A percentile compares a stretch with the other conserved stretches of the same genome.
Evolutionary conservation across 2,329 filamentous ascomycete genomes (phyloP).

Genomic region (Alternaria arborescens): DNA sequence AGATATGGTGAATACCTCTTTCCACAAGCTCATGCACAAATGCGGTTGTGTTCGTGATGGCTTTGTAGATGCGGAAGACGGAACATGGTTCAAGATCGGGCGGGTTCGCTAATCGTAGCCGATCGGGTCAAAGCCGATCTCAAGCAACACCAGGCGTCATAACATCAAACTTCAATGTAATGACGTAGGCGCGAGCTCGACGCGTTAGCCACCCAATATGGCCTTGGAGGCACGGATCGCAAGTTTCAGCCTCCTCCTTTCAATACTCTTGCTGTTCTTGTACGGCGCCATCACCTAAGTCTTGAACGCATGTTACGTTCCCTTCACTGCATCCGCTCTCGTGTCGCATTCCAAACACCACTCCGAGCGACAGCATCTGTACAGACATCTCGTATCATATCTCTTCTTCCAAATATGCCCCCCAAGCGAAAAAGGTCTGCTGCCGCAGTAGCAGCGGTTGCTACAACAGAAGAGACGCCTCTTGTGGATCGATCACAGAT

Average conservation of each 20-base stretch:
- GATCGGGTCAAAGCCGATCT: slow-evolving; percentile 20
- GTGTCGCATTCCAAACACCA: slow-evolving; percentile 26
- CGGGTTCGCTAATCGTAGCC: slow-evolving; percentile 17
- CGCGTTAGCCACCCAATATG: slow-evolving; percentile 31
- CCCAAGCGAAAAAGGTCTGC: slow-evolving; percentile 44
- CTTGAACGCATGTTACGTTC: slow-evolving; percentile 41
- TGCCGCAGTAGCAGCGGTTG: slow-evolving; percentile 29
- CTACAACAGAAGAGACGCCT: slow-evolving; percentile 18
- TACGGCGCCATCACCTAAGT: slow-evolving; percentile 13
- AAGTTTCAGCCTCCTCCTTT: slow-evolving; percentile 8
- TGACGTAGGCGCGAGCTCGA: slow-evolving; percentile 36
- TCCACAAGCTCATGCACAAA: neutral
- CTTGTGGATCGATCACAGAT: slow-evolving; percentile 23
- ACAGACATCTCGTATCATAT: slow-evolving; percentile 15
- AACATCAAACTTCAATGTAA: slow-evolving; percentile 18
- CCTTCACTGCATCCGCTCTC: slow-evolving; percentile 27
- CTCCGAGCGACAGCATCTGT: slow-evolving; percentile 21
- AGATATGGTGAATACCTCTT: neutral
- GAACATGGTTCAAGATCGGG: slow-evolving; percentile 7
- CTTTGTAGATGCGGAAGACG: neutral
- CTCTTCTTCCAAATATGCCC: slow-evolving; percentile 31
- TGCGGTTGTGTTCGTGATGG: neutral
- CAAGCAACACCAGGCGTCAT: slow-evolving; percentile 21
- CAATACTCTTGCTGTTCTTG: slow-evolving; percentile 4
- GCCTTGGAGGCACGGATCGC: slow-evolving; percentile 15